These are phyloP conservation scores for Uronychia setigera DNA, from an alignment of 73 alveolate genomes.

Conservation along the genomic window DNA sequence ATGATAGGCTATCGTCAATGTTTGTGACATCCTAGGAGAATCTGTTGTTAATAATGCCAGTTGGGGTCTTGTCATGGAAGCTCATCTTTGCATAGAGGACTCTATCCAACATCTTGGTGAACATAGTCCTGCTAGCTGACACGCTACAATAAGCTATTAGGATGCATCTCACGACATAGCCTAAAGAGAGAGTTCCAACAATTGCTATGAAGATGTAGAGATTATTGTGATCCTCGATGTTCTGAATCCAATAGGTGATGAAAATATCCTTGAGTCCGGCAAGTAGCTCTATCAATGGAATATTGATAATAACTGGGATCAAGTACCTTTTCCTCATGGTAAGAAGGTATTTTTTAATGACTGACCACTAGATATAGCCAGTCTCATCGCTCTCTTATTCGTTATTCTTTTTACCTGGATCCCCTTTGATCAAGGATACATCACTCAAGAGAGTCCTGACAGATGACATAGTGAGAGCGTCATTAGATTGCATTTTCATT, in stretches of 20 bases:
- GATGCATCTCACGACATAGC: neutral
- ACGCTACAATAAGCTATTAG: neutral
- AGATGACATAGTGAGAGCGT: no score
- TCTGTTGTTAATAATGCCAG: slow-evolving; percentile 31
- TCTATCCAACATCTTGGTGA: neutral
- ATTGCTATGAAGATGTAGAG: neutral
- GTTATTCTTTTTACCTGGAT: neutral
- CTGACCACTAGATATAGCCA: neutral
- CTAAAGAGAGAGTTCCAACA: neutral
- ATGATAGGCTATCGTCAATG: neutral
- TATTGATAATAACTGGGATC: neutral
- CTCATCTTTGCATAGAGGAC: slow-evolving; percentile 1
- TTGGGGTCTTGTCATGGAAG: slow-evolving; percentile 26
- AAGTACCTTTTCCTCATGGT: neutral
- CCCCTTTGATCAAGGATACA: no score
- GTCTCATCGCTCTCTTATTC: slow-evolving; percentile 1
- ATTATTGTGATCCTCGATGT: neutral
- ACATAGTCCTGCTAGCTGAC: neutral
- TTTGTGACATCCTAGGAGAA: slow-evolving; percentile 17
- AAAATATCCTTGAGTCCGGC: neutral
- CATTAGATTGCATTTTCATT: no score
- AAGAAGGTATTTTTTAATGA: neutral
- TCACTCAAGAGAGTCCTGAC: no score
- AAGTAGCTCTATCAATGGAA: neutral
- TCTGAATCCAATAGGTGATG: neutral